Evolutionary conservation across 169 alveolate genomes (phyloP).

Genomic region (Babesia gibsoni): DNA sequence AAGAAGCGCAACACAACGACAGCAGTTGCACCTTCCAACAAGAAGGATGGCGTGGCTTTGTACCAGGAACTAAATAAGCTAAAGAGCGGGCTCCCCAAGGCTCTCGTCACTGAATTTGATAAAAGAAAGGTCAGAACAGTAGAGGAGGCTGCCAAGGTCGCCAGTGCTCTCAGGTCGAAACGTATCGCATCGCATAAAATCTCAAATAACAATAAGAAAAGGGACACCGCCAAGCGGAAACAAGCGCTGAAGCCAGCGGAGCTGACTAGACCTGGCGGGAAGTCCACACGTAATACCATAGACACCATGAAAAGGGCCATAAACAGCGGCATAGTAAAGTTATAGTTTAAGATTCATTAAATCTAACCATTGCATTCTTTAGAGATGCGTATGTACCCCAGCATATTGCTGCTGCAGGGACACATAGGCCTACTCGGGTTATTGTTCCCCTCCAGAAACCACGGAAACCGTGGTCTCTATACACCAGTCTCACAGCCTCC

Average conservation of each 20-base stretch:
- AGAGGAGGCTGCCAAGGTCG: slow-evolving; percentile 30
- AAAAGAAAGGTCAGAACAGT: slow-evolving; percentile 15
- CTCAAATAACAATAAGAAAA: background rate
- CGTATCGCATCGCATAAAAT: slow-evolving; percentile 10
- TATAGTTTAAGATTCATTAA: slow-evolving; percentile 10
- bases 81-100: slow-evolving; percentile 21
- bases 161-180: slow-evolving; percentile 1
- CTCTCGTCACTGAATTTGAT: slow-evolving; percentile 13
- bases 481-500: slow-evolving; percentile 68
- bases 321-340: slow-evolving; percentile 11
- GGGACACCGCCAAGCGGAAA: background rate
- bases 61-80: slow-evolving; percentile 19
- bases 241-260: background rate
- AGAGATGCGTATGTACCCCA: slow-evolving; percentile 95
- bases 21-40: background rate
- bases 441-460: slow-evolving; percentile 89
- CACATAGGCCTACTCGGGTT: slow-evolving; percentile 85
- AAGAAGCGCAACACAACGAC: background rate
- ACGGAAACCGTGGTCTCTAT: slow-evolving; percentile 79
- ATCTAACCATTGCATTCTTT: slow-evolving; percentile 58
- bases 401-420: slow-evolving; percentile 93
- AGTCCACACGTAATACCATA: slow-evolving; percentile 6
- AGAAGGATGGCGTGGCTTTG: slow-evolving; percentile 10
- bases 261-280: slow-evolving; percentile 18
- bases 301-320: slow-evolving; percentile 3